Evolutionary conservation across 768 basidiomycete genomes (phyloP).

Genomic region (Calocera cornea): DNA sequence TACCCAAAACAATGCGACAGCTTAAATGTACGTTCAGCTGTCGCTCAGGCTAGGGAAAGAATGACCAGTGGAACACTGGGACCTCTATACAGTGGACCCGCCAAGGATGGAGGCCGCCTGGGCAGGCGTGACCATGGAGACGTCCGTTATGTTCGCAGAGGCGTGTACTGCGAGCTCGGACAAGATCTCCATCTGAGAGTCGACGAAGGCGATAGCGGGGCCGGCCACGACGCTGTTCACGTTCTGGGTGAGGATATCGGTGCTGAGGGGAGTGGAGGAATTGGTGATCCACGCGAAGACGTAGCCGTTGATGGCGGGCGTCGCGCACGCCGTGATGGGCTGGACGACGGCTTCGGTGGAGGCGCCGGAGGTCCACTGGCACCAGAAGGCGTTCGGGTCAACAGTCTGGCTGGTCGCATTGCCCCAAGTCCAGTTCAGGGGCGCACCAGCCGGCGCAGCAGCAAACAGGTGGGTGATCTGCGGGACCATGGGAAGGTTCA

Average conservation of each 20-base stretch:
- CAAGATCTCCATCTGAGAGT: constrained; percentile 23
- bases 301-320: constrained; percentile 60
- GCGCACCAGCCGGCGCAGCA: constrained; percentile 23
- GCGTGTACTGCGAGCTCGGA: neutral
- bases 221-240: constrained; percentile 48
- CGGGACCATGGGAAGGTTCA: neutral
- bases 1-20: no score
- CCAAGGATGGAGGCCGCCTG: neutral
- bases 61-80: no score
- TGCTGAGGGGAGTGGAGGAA: constrained; percentile 46
- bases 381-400: constrained; percentile 21
- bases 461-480: constrained; percentile 22
- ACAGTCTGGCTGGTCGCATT: neutral
- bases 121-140: neutral
- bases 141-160: neutral
- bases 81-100: no score
- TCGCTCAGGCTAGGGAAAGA: no score
- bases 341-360: constrained; percentile 40
- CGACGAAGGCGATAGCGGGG: constrained; percentile 54
- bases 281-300: constrained; percentile 60
- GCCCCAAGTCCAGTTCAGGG: constrained; percentile 8
- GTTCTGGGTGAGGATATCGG: constrained; percentile 45
- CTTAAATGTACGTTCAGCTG: no score
- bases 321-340: constrained; percentile 45
- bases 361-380: constrained; percentile 67